phyloP scores from a whole-genome alignment of 2,329 filamentous ascomycete species.

The Coleophoma cylindrospora region DNA sequence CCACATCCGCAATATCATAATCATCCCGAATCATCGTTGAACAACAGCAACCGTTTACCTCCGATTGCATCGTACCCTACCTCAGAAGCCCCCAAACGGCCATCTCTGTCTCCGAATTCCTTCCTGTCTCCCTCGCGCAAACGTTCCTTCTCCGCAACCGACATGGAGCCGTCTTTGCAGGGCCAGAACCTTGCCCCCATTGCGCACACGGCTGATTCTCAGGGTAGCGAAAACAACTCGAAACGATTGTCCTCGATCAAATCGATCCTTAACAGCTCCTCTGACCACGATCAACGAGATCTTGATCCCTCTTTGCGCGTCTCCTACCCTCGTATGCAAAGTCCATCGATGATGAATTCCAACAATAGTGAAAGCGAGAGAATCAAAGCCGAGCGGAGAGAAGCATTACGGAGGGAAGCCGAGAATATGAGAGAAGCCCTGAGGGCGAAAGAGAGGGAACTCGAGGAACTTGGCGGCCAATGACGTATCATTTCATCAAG shows the following conservation, averaged over 20 bases:
- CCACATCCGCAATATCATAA: conserved; percentile 13
- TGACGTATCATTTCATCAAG: background rate
- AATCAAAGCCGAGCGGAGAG: conserved; percentile 56
- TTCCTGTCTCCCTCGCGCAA: conserved; percentile 58
- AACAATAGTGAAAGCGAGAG: conserved; percentile 40
- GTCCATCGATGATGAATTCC: conserved; percentile 22
- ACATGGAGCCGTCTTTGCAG: conserved; percentile 38
- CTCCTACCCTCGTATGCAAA: background rate
- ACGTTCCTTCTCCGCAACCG: conserved; percentile 60
- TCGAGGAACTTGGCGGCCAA: conserved; percentile 19
- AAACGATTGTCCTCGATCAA: conserved; percentile 71
- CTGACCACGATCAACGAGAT: conserved; percentile 11
- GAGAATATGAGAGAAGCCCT: conserved; percentile 57
- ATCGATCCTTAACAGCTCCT: conserved; percentile 58
- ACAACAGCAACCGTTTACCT: conserved; percentile 53
- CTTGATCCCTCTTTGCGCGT: background rate
- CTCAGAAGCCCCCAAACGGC: conserved; percentile 34
- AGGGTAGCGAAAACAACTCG: conserved; percentile 38
- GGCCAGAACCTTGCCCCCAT: conserved; percentile 2
- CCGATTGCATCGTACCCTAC: conserved; percentile 33
- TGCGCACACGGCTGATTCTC: conserved; percentile 4
- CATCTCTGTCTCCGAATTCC: conserved; percentile 55
- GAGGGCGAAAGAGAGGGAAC: conserved; percentile 24
- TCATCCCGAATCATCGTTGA: conserved; percentile 37
- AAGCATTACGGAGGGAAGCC: conserved; percentile 65